Evolutionary conservation across 345 rosid genomes (phyloP).

Genomic region (Gossypium raimondii): DNA sequence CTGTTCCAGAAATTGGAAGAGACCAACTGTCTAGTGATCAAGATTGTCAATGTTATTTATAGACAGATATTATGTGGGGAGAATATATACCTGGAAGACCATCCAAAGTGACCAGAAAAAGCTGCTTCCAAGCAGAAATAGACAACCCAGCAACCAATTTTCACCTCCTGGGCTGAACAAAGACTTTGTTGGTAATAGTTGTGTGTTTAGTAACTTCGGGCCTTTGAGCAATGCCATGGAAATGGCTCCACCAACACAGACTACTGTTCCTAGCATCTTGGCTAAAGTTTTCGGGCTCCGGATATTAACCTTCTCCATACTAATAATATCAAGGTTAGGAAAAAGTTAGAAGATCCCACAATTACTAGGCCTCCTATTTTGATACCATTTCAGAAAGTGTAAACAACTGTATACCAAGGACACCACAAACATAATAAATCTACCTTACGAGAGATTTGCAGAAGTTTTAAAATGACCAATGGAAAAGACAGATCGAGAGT

Average conservation of each 20-base stretch:
- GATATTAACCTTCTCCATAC: slow-evolving; percentile 35
- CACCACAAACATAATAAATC: too few species aligned
- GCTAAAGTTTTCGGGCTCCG: slow-evolving; percentile 21
- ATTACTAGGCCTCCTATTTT: background rate
- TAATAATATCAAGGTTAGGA: background rate
- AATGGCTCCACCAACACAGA: slow-evolving; percentile 57
- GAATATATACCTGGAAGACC: slow-evolving; percentile 38
- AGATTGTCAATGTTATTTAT: background rate
- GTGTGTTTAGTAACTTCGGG: slow-evolving; percentile 37
- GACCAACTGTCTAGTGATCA: background rate
- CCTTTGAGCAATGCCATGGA: slow-evolving; percentile 58
- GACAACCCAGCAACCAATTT: slow-evolving; percentile 52
- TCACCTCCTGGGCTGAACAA: slow-evolving; percentile 21
- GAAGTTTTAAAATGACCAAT: background rate
- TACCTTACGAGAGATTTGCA: too few species aligned
- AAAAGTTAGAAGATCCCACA: background rate
- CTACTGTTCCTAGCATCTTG: slow-evolving; percentile 33
- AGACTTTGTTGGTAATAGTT: slow-evolving; percentile 12
- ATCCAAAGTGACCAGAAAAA: slow-evolving; percentile 60
- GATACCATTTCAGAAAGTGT: background rate
- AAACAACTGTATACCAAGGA: background rate
- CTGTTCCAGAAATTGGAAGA: slow-evolving; percentile 16
- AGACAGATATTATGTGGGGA: background rate
- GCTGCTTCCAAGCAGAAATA: slow-evolving; percentile 41
- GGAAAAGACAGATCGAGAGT: background rate